These are phyloP conservation scores for Osmanthus fragrans DNA, from an alignment of 257 asterid genomes.

Conservation along the genomic window DNA sequence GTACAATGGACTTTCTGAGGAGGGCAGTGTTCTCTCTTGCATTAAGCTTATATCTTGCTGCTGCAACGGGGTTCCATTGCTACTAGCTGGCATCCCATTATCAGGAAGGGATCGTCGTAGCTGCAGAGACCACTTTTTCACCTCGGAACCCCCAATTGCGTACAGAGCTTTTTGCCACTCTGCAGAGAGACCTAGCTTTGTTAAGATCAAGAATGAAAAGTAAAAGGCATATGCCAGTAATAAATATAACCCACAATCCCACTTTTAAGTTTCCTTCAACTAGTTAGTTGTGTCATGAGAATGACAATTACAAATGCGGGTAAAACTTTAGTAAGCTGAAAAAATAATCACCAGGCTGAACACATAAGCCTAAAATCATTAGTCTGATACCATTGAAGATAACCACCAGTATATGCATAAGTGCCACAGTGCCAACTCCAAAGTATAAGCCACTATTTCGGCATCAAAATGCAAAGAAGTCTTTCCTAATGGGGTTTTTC, in stretches of 20 bases:
- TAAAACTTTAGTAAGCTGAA: conserved; percentile 1
- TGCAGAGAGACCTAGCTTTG: conserved; percentile 33
- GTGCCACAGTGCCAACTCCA: not conserved
- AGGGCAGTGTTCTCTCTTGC: conserved; percentile 71
- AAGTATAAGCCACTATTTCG: not conserved
- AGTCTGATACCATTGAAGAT: not conserved
- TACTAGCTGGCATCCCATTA: conserved; percentile 66
- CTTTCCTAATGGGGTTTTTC: conserved; percentile 10
- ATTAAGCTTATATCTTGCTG: conserved; percentile 82
- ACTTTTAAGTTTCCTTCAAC: conserved; percentile 16
- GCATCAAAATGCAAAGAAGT: not conserved
- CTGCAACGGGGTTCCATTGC: conserved; percentile 84
- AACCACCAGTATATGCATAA: conserved; percentile 1
- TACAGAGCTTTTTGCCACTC: conserved; percentile 99
- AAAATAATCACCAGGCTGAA: not conserved
- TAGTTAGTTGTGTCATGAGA: not conserved
- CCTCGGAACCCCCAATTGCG: conserved; percentile 92
- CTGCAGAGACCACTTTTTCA: conserved; percentile 97
- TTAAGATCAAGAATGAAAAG: conserved; percentile 21
- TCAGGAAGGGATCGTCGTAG: conserved; percentile 86
- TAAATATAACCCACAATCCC: not conserved
- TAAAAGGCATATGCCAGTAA: conserved; percentile 4
- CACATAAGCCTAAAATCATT: not conserved
- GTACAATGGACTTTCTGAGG: conserved; percentile 74
- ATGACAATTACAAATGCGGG: not conserved